Base-by-base conservation (phyloP, 2,329 filamentous ascomycete genomes). In the Nothophaeocryptopus gaeumannii region DNA sequence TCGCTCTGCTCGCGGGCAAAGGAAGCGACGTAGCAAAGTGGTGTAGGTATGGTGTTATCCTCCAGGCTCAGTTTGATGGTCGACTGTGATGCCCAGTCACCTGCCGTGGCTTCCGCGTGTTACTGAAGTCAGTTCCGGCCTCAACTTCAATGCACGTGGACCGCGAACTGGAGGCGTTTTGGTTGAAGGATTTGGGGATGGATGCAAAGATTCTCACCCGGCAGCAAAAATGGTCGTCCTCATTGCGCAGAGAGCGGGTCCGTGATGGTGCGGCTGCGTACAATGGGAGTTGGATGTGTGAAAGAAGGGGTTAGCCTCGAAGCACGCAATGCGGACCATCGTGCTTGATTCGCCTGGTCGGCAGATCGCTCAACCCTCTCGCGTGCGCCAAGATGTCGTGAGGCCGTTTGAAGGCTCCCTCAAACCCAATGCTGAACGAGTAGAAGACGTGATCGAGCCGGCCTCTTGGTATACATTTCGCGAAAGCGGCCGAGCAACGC, bases 251-350 rank as follows among this genome's bases (percentile, higher is more conserved):
- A 4, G 20, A 26, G 20, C 20, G 20, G 20, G 20, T 26, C 20
- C 20, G 20, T 26, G 20, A 26, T 26, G 4, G 20, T 26, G 20
- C 20, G 20, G 20, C 20, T 26, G 38, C 39, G 26, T 38, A 14
- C 16, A n/a, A 48, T 48, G 39, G 39, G 33, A 42, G 39, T 48
- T 12, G 38, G 13, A n/a, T 33, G 33, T 20, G 46, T 39, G 26
- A 45, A 44, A 35, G 41, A 32, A 14, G 15, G 50, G 50, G 45
- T 53, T 53, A 53, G 50, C 50, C 32, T 49, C 20, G 14, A 16
- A 53, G 50, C 50, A 53, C 50, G 50, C 50, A 36, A 53, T 53
- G 39, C 42, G 33, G 41, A 50, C 47, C 39, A 50, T 13, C 40
- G 35, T 36, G 13, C n/a, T 10, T 35, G 34, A 20, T 32, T 39